Conservation (phyloP, 306 rosid species). For the Malus domestica region ASM211411v1 NC_041801.1:8010501-8011000, state of each 20-base stretch:
- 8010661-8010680: neutral
- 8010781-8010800: conserved; percentile 16
- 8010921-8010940: conserved; percentile 84
- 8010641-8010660: neutral
- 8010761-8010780: neutral
- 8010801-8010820: neutral
- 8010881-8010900: neutral
- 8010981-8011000: conserved; percentile 49
- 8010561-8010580: neutral
- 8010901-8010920: conserved; percentile 51
- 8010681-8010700: conserved; percentile 7
- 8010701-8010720: conserved; percentile 5
- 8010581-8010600: neutral
- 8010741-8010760: neutral
- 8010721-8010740: conserved; percentile 6
- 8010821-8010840: conserved; percentile 1
- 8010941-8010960: conserved; percentile 41
- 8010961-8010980: conserved; percentile 22
- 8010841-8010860: neutral
- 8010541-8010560: too few species aligned
- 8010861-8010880: neutral
- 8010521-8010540: neutral
- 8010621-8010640: neutral
- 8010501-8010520: neutral
- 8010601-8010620: neutral